Evolutionary conservation across 305 asterid genomes (phyloP), one percentile per base, ranked within the genome.

Genomic region (Fraxinus velutina): DNA sequence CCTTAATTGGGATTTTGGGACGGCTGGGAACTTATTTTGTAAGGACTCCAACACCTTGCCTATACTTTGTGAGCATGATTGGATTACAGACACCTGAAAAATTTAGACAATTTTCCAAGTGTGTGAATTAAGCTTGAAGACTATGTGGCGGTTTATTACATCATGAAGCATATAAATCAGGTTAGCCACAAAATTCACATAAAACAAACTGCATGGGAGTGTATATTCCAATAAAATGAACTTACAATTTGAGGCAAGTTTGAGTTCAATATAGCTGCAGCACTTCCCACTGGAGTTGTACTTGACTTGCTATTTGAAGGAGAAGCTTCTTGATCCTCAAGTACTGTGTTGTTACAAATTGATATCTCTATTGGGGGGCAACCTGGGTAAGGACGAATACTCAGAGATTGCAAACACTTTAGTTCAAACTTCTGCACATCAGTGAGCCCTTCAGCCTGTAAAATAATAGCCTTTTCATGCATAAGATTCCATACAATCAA

Each of bases 201-300:
- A 68, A 68, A 5, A 27, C 6, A 5, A 10, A 70, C 75, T 27
- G 22, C 39, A 13, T 29, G 76, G 13, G 19, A 1, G 81, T 52
- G 12, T 24, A 19, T 33, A 55, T 34, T 24, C 29, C 34, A 78
- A 50, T 37, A 76, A 60, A 76, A 76, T 32, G 75, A 72, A 86
- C 98, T 90, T 90, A 96, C 98, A 27, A 96, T 84, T 86, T 88
- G 89, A 80, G 90, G 92, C 90, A 96, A 86, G 88, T 91, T 94
- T 1, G 94, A 88, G 72, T 93, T 97, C 34, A 71, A 84, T 6
- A 92, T 81, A 84, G 91, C 73, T 13, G 90, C 88, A 80, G 82
- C 82, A 81, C 88, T 72, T 80, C 89, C 85, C 52, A 42, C 78
- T 9, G 81, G 79, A 29, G 84, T 34, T 73, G 89, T 32, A 79